Evolutionary conservation across 805 yeast genomes (phyloP).

Genomic region (Wickerhamiella siamensis): DNA sequence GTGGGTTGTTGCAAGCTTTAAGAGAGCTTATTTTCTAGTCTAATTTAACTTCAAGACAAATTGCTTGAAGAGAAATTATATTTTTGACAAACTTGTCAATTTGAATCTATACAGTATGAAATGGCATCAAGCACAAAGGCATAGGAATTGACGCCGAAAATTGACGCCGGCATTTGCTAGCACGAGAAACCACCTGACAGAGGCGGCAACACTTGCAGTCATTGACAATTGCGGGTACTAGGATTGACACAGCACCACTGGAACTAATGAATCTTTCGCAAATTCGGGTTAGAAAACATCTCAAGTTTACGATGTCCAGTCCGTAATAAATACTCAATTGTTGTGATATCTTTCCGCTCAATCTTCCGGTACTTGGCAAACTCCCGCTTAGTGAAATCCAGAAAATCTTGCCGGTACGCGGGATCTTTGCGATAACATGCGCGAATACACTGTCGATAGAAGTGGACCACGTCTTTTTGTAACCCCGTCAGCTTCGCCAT

Average conservation of each 20-base stretch:
- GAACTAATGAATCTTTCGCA: slow-evolving; percentile 44
- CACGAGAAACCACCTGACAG: too few species aligned
- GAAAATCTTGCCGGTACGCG: slow-evolving; percentile 33
- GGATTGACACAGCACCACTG: too few species aligned
- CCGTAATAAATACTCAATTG: slow-evolving; percentile 73
- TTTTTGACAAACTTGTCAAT: too few species aligned
- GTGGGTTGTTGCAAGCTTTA: neutral
- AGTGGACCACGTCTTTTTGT: slow-evolving; percentile 30
- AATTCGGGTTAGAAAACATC: slow-evolving; percentile 53
- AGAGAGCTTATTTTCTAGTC: neutral
- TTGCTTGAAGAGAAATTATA: too few species aligned
- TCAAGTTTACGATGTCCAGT: slow-evolving; percentile 60
- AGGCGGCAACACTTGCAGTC: too few species aligned
- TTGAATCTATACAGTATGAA: too few species aligned
- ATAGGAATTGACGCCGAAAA: too few species aligned
- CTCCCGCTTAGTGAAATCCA: slow-evolving; percentile 39
- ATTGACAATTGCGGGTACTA: too few species aligned
- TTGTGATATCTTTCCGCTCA: slow-evolving; percentile 65
- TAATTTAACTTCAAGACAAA: too few species aligned
- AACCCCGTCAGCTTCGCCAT: slow-evolving; percentile 23
- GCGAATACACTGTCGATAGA: slow-evolving; percentile 38
- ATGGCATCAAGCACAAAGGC: too few species aligned
- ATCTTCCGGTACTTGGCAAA: slow-evolving; percentile 43
- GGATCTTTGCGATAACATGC: slow-evolving; percentile 33
- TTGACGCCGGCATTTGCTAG: too few species aligned